Conservation (phyloP, 2,329 filamentous ascomycete species). For the Aspergillus sp. region DNA sequence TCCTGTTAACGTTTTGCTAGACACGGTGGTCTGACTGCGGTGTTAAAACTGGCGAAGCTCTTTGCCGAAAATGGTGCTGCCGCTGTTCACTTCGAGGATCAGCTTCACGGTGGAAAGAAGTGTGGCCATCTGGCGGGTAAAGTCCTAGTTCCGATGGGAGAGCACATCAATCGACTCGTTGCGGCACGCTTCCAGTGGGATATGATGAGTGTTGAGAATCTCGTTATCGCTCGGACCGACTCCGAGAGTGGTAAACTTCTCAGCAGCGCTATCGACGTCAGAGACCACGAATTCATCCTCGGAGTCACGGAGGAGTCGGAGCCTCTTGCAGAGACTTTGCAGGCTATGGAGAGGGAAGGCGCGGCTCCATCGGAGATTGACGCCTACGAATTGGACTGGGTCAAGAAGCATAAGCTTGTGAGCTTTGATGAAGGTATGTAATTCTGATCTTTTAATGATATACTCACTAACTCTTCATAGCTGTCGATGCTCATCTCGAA, state of each 20-base stretch:
- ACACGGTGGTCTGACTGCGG: constrained; percentile 87
- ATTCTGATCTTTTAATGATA: neutral
- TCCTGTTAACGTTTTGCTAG: constrained; percentile 38
- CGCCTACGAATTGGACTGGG: constrained; percentile 81
- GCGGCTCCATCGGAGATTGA: constrained; percentile 80
- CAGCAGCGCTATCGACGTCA: constrained; percentile 85
- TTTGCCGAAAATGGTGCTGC: constrained; percentile 97
- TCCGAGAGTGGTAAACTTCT: constrained; percentile 90
- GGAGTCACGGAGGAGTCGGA: constrained; percentile 77
- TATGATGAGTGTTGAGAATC: constrained; percentile 92
- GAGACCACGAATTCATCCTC: constrained; percentile 96
- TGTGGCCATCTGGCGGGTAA: constrained; percentile 96
- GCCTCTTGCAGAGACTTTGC: constrained; percentile 82
- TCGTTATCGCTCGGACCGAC: constrained; percentile 92
- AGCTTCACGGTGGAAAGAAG: constrained; percentile 97
- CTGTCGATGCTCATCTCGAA: constrained; percentile 72
- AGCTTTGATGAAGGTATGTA: constrained; percentile 77
- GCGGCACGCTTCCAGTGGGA: constrained; percentile 97
- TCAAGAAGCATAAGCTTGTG: constrained; percentile 78
- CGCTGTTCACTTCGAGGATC: constrained; percentile 96
- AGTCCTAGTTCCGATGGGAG: constrained; percentile 86
- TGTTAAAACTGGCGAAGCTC: constrained; percentile 93
- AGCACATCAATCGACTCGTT: constrained; percentile 93
- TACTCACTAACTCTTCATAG: constrained; percentile 36
- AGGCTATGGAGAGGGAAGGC: constrained; percentile 82